A percentile compares a stretch with the other conserved stretches of the same genome.
These are phyloP conservation scores for Cryphonectria carpinicola DNA, from an alignment of 2,329 filamentous ascomycete species.

Conservation along the genomic window DNA sequence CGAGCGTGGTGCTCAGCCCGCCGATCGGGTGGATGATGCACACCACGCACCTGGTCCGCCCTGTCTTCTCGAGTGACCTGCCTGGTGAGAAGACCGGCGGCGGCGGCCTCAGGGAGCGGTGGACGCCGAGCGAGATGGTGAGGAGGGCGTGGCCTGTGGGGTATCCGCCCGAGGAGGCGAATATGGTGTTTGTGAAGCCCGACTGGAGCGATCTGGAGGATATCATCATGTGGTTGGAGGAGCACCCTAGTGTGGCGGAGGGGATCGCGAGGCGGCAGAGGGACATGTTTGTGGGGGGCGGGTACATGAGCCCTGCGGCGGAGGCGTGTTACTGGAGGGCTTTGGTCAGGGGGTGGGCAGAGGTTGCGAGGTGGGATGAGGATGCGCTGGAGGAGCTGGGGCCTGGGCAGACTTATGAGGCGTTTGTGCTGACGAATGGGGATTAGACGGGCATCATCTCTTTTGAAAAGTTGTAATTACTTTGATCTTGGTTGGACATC, in stretches of 20 bases:
- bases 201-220: constrained; percentile 57
- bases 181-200: constrained; percentile 54
- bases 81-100: neutral
- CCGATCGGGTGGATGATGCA: constrained; percentile 55
- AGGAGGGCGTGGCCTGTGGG: constrained; percentile 44
- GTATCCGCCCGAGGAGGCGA: constrained; percentile 43
- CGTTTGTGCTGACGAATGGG: constrained; percentile 40
- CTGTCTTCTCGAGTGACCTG: constrained; percentile 46
- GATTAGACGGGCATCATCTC: constrained; percentile 22
- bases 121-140: constrained; percentile 33
- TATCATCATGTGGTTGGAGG: constrained; percentile 50
- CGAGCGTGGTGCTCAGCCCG: constrained; percentile 51
- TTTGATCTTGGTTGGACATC: neutral
- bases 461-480: neutral
- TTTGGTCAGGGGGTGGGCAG: constrained; percentile 51
- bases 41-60: constrained; percentile 51
- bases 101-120: constrained; percentile 6
- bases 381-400: constrained; percentile 39
- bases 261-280: constrained; percentile 54
- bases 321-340: constrained; percentile 59
- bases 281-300: constrained; percentile 45
- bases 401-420: constrained; percentile 45
- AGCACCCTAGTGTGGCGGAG: constrained; percentile 46
- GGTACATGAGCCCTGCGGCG: constrained; percentile 54
- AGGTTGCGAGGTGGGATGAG: constrained; percentile 43